Percentiles rank a stretch among this genome's conserved stretches.
Conservation (phyloP, 129 eudicot species). For the Mikania micrantha region DNA sequence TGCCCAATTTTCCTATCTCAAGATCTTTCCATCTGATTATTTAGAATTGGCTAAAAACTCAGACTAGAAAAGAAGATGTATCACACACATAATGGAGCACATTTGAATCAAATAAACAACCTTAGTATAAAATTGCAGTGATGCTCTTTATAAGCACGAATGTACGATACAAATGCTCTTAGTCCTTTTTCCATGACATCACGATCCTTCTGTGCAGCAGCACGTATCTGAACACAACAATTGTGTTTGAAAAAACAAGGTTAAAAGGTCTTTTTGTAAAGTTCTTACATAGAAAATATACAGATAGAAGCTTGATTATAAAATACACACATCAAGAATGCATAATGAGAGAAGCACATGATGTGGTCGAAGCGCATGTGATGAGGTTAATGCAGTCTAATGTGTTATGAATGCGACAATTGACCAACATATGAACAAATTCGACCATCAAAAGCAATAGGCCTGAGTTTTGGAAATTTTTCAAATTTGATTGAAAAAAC, state of each 20-base stretch:
- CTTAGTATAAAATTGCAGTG: conserved; percentile 83
- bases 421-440: too few species aligned
- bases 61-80: neutral
- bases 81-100: neutral
- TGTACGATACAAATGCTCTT: conserved; percentile 78
- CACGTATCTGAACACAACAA: conserved; percentile 48
- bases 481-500: too few species aligned
- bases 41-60: neutral
- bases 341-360: too few species aligned
- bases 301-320: too few species aligned
- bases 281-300: neutral
- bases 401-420: too few species aligned
- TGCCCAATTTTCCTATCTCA: conserved; percentile 83
- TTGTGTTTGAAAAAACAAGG: neutral
- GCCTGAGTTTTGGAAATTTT: too few species aligned
- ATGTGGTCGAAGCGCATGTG: too few species aligned
- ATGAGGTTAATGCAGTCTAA: too few species aligned
- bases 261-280: neutral
- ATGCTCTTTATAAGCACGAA: conserved; percentile 95
- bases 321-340: too few species aligned
- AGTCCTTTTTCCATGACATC: conserved; percentile 94
- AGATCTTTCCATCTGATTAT: conserved; percentile 79
- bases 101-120: conserved; percentile 24
- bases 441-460: too few species aligned
- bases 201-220: conserved; percentile 79